Evolutionary conservation across 257 asterid genomes (phyloP).

Genomic region (Petunia secreta): DNA sequence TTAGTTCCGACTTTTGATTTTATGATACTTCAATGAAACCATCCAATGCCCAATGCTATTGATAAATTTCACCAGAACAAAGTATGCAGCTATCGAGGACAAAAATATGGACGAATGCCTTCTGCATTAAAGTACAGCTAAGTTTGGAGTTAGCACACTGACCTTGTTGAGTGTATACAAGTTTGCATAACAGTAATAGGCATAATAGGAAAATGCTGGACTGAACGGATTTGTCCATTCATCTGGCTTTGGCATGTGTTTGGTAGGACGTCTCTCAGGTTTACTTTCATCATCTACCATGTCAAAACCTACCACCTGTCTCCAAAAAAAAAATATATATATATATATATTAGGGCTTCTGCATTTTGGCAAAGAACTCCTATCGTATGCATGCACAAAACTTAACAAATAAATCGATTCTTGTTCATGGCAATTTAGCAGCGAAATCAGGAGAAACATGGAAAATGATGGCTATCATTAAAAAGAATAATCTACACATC

Average conservation of each 20-base stretch:
- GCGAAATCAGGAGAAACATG: background rate
- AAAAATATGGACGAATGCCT: conserved; percentile 10
- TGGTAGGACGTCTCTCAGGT: conserved; percentile 96
- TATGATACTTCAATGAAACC: conserved; percentile 16
- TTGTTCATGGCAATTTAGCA: background rate
- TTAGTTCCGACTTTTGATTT: background rate
- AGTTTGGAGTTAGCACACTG: conserved; percentile 26
- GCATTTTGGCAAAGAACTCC: conserved; percentile 3
- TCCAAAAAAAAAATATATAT: conserved; percentile 15
- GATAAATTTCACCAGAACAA: conserved; percentile 29
- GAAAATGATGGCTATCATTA: background rate
- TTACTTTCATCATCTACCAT: conserved; percentile 98
- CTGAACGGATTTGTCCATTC: conserved; percentile 93
- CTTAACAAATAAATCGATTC: background rate
- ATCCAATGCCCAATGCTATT: background rate
- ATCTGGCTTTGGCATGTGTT: conserved; percentile 93
- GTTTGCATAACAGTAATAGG: conserved; percentile 95
- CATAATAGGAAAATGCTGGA: conserved; percentile 95
- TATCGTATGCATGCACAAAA: background rate
- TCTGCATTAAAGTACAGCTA: background rate
- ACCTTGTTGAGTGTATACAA: conserved; percentile 91
- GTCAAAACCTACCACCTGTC: conserved; percentile 94
- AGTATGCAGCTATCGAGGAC: conserved; percentile 26
- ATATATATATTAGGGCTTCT: background rate
- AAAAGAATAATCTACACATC: background rate